phyloP scores from a whole-genome alignment of 2,329 filamentous ascomycete genomes.

The Pseudogymnoascus sp. region DNA sequence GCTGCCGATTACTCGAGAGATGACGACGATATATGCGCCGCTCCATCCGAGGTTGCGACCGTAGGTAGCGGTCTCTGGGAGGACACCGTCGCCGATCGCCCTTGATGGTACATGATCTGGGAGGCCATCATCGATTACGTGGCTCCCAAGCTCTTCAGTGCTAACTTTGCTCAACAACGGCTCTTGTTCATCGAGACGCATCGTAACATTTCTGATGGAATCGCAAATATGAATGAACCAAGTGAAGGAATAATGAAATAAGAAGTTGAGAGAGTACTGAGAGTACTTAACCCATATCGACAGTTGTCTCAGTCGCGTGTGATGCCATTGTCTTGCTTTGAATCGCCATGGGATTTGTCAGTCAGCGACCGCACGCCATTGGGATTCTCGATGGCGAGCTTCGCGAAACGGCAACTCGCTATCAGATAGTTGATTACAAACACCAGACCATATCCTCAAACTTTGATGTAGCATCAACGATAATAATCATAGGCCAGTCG shows the following conservation, averaged over 20 bases:
- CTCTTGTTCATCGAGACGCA: neutral
- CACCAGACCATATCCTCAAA: neutral
- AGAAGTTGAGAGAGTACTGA: neutral
- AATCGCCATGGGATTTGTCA: slow-evolving; percentile 1
- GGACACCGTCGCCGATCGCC: neutral
- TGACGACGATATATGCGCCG: slow-evolving; percentile 25
- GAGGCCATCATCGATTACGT: neutral
- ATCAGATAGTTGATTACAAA: neutral
- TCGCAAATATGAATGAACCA: neutral
- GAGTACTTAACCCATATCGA: neutral
- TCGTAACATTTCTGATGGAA: neutral
- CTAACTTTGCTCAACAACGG: slow-evolving; percentile 5
- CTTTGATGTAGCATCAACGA: neutral
- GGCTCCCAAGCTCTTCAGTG: neutral
- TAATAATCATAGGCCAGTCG: neutral
- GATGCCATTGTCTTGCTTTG: neutral
- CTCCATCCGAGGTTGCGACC: slow-evolving; percentile 20
- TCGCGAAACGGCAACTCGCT: neutral
- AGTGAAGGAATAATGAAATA: neutral
- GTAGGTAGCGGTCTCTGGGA: neutral
- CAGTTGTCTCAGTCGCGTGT: neutral
- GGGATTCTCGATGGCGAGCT: neutral
- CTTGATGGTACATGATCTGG: neutral
- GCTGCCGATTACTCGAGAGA: slow-evolving; percentile 24
- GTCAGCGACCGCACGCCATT: neutral